Evolutionary conservation across 139 green algal species (phyloP).

Genomic region (Chlorella sp.): DNA sequence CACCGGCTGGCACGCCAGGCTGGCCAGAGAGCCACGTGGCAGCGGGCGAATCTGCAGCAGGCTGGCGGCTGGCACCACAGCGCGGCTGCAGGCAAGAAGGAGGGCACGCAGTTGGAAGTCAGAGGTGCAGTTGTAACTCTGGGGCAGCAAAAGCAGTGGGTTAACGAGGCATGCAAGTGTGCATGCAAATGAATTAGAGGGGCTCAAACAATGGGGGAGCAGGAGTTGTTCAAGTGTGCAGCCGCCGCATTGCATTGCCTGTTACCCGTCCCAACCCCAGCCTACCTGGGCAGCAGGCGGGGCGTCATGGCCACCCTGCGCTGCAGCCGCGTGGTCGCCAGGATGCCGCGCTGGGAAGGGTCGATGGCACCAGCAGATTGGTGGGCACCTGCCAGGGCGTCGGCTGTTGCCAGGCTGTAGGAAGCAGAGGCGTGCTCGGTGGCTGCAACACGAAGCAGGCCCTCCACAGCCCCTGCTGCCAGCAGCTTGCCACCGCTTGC

Average conservation of each 20-base stretch:
- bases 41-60: slow-evolving; percentile 47
- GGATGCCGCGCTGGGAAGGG: not conserved
- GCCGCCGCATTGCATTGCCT: not conserved
- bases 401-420: not conserved
- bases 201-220: too few species aligned
- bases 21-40: slow-evolving; percentile 67
- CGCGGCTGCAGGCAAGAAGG: not conserved
- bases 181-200: too few species aligned
- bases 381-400: not conserved
- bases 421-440: slow-evolving; percentile 13
- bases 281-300: slow-evolving; percentile 28
- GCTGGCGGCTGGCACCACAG: slow-evolving; percentile 19
- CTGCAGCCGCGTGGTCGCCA: not conserved
- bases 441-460: slow-evolving; percentile 45
- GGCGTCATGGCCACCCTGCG: not conserved
- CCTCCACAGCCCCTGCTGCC: slow-evolving; percentile 37
- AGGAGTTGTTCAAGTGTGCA: too few species aligned
- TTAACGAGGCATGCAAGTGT: not conserved
- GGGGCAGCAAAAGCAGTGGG: not conserved
- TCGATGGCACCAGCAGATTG: not conserved
- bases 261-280: not conserved
- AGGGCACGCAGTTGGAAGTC: not conserved
- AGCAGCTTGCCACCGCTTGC: not conserved
- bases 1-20: slow-evolving; percentile 52
- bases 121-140: too few species aligned